phyloP scores from a whole-genome alignment of 2,329 filamentous ascomycete species.

The Cytospora paraplurivora region DNA sequence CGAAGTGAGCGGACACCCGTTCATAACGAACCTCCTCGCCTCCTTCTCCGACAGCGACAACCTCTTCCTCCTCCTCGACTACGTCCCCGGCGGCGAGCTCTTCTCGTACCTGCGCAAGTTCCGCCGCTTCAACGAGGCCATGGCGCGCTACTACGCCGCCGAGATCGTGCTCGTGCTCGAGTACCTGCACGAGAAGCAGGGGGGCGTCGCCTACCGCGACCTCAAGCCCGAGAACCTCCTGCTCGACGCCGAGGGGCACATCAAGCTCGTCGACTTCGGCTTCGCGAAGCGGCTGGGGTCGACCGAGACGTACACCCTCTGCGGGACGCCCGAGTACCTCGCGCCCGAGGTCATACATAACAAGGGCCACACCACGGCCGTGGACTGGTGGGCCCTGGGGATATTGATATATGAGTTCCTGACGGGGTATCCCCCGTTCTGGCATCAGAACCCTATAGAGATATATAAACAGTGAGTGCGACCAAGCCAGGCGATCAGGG shows the following conservation, averaged over 20 bases:
- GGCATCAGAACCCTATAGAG: conserved; percentile 83
- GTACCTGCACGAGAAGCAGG: conserved; percentile 77
- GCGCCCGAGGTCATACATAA: conserved; percentile 84
- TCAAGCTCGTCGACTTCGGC: conserved; percentile 83
- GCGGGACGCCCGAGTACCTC: conserved; percentile 82
- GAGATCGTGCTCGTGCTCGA: conserved; percentile 83
- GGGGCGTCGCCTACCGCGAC: conserved; percentile 77
- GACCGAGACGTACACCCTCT: conserved; percentile 78
- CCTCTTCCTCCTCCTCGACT: conserved; percentile 81
- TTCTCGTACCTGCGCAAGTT: conserved; percentile 80
- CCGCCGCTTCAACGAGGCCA: conserved; percentile 76
- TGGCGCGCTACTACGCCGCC: conserved; percentile 79
- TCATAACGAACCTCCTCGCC: conserved; percentile 77
- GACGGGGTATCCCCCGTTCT: conserved; percentile 83
- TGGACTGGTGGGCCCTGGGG: conserved; percentile 87
- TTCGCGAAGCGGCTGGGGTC: conserved; percentile 76
- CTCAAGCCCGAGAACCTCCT: conserved; percentile 83
- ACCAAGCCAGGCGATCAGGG: too few species aligned
- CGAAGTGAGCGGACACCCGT: conserved; percentile 77
- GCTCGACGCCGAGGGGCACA: conserved; percentile 74
- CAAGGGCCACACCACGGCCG: conserved; percentile 73
- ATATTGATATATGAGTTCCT: conserved; percentile 84
- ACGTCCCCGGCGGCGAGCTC: conserved; percentile 80
- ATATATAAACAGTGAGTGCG: conserved; percentile 74
- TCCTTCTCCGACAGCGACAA: conserved; percentile 80